Conservation (phyloP, 2,329 filamentous ascomycete species). For the Trichoderma sp. region DNA sequence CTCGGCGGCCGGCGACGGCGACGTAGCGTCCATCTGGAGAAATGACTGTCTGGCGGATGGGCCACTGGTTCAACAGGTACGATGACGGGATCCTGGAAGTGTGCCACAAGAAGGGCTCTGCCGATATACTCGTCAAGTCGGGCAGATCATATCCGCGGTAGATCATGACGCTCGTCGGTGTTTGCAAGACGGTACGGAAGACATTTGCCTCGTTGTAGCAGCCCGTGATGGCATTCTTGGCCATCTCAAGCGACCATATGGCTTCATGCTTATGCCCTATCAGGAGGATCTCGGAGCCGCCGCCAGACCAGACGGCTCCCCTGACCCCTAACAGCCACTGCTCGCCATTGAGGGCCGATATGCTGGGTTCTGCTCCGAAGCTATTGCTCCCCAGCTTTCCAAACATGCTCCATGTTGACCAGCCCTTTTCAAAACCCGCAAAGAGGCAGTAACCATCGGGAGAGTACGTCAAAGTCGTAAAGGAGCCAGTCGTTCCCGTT, state of each 20-base stretch:
- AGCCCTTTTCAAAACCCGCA: constrained; percentile 87
- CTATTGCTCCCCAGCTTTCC: constrained; percentile 86
- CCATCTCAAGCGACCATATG: constrained; percentile 88
- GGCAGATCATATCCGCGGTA: constrained; percentile 92
- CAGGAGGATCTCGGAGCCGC: constrained; percentile 82
- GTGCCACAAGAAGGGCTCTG: constrained; percentile 94
- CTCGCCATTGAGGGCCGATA: constrained; percentile 71
- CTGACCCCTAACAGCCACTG: constrained; percentile 80
- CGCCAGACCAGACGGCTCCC: constrained; percentile 82
- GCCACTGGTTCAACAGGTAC: constrained; percentile 92
- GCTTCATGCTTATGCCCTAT: constrained; percentile 71
- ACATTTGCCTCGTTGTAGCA: constrained; percentile 92
- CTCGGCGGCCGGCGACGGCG: constrained; percentile 90
- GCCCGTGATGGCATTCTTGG: constrained; percentile 86
- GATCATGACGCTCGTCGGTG: constrained; percentile 83
- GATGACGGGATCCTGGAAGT: constrained; percentile 80
- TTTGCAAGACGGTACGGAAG: constrained; percentile 85
- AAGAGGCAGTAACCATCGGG: constrained; percentile 97
- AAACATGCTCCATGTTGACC: constrained; percentile 97
- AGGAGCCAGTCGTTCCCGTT: constrained; percentile 63
- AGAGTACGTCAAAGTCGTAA: constrained; percentile 81
- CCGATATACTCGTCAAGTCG: constrained; percentile 87
- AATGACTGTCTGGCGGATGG: constrained; percentile 81
- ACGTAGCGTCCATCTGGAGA: constrained; percentile 93
- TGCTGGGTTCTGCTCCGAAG: constrained; percentile 68